A percentile compares a stretch with the other conserved stretches of the same genome.
phyloP scores from a whole-genome alignment of 225 moss, liverwort and hornwort genomes.

The Marchantia polymorpha region DNA sequence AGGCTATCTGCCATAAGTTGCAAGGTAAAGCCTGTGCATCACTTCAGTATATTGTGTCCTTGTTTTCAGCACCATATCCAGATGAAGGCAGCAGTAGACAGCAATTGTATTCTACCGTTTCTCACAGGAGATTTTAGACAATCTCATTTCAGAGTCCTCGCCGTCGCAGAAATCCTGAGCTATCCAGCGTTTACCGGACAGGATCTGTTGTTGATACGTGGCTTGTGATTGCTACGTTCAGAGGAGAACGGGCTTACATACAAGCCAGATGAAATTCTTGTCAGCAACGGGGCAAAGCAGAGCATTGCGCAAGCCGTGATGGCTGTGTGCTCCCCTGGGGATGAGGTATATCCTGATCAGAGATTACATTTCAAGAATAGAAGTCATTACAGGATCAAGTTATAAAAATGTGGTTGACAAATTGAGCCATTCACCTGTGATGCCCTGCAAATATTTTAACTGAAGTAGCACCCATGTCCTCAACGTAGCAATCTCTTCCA shows the following conservation, averaged over 20 bases:
- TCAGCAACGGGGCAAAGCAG: slow-evolving; percentile 99
- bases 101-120: neutral
- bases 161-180: neutral
- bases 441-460: neutral
- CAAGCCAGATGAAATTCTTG: slow-evolving; percentile 83
- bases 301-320: slow-evolving; percentile 80
- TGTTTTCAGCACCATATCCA: neutral
- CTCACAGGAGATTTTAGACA: neutral
- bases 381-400: no score
- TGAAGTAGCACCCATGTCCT: neutral
- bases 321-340: slow-evolving; percentile 93
- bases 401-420: no score
- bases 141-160: neutral
- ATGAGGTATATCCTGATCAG: slow-evolving; percentile 52
- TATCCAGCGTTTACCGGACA: neutral
- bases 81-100: no score
- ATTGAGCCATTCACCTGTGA: neutral
- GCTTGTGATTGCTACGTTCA: slow-evolving; percentile 28
- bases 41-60: neutral
- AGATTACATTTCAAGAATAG: no score
- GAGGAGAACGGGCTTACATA: slow-evolving; percentile 87
- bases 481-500: neutral
- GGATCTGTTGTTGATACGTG: neutral
- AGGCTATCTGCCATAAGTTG: slow-evolving; percentile 80
- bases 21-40: slow-evolving; percentile 41